Base-by-base conservation (phyloP, 2,329 filamentous ascomycete species). In the Sclerotinia subarctica region DNA sequence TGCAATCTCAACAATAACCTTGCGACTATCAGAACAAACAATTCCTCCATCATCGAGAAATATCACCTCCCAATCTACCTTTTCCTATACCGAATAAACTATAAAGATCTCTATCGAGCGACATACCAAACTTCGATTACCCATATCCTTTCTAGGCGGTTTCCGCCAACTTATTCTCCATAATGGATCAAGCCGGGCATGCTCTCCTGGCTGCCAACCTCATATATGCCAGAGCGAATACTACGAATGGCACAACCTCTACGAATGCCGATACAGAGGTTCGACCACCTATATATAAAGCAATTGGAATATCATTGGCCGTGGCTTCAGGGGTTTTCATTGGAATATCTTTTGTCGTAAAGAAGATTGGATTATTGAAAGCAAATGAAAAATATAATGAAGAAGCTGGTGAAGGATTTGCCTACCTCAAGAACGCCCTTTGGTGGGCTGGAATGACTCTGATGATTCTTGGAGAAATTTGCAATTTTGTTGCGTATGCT, bases 321-420 rank as follows among this genome's bases (percentile, higher is more conserved):
- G 85, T 97, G 69, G 88, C 88, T 44, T 98, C 94, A 0, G 95
- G 95, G 53, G 78, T 92, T 68, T 98, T 98, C 78, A 99, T 99
- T 77, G 95, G 95, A 66, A 85, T 90, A 19, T 98, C 94, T 0
- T 99, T 98, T 78, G 94, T 98, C 38, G 81, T 99, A 76, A 98
- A 98, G 81, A 99, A 99, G 81, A 85, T 92, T 69, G 95, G 95
- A 5, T 81, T 99, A 73, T 84, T 99, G 70, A 93, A 88, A 78
- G 94, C 95, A 63, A 99, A 98, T 79, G 88, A 92, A 74, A 98
- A 98, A 79, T 98, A 98, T 82, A 91, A 96, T 70, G 93, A 98
- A 80, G 92, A 92, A 72, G 94, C 95, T 0, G 95, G 95, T 69
- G 94, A 98, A 79, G 95, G 95, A 68, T 98, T 98, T 78, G 94